Evolutionary conservation across 257 asterid genomes (phyloP).

Genomic region (Anisodus tanguticus): DNA sequence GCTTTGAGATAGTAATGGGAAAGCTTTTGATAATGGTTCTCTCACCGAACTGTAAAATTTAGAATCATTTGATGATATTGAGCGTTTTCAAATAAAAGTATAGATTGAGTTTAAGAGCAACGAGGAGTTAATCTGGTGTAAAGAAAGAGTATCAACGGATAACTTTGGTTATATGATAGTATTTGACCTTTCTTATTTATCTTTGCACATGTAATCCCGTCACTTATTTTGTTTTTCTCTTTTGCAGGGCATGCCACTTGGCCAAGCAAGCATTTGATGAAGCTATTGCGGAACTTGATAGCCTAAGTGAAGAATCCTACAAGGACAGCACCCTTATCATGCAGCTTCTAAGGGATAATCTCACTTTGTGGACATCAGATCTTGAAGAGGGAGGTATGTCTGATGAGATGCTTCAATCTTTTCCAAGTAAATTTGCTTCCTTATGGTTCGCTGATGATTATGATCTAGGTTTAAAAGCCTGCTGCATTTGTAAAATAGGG

Average conservation of each 20-base stretch:
- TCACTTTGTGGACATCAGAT: slow-evolving; percentile 74
- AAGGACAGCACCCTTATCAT: slow-evolving; percentile 81
- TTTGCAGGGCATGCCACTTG: slow-evolving; percentile 74
- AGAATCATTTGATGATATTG: background rate
- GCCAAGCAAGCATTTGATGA: slow-evolving; percentile 68
- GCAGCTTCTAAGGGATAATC: slow-evolving; percentile 83
- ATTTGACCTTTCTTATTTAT: background rate
- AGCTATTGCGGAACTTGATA: slow-evolving; percentile 79
- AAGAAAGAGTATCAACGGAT: background rate
- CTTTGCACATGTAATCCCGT: background rate
- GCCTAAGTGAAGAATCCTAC: slow-evolving; percentile 73
- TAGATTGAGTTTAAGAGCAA: background rate
- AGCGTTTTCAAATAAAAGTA: background rate
- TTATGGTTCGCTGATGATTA: background rate
- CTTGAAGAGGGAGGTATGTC: slow-evolving; percentile 74
- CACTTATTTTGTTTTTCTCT: background rate
- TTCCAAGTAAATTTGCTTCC: background rate
- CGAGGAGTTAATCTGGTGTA: background rate
- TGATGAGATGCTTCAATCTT: background rate
- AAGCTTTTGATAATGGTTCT: background rate
- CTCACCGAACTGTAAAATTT: background rate
- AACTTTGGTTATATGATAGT: background rate
- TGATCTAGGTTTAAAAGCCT: background rate
- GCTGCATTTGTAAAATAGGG: slow-evolving; percentile 4
- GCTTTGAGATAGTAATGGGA: background rate